Base-by-base conservation (phyloP, 202 grass and related monocot species). In the Musa balbisiana region DNA sequence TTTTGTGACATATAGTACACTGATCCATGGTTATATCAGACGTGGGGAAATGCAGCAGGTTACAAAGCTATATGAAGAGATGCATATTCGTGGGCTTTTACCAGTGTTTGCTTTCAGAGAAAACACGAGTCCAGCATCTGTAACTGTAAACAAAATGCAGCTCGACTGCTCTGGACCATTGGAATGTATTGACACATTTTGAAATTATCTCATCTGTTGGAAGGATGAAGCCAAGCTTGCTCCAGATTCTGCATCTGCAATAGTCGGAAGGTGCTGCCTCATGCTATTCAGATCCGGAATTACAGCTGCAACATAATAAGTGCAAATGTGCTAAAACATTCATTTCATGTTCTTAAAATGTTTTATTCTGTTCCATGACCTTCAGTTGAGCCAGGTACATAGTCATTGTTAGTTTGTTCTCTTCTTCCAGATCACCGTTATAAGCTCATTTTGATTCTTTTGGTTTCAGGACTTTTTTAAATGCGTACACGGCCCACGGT, bases 1-100 rank as follows among this genome's bases (percentile, higher is more conserved):
- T 86, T 93, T 88, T 86, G 72, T 93, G 71, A 98, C 88, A 83
- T 98, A 93, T 74, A 84, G 84, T 81, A 89, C 86, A 62, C 78
- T 98, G 71, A 80, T 98, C 80, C 88, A 87, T 73, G 88, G 88
- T 87, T 93, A 91, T 50, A 79, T 93, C 79, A 91, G 69, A 83
- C 74, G 67, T 70, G 88, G 88, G 77, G 84, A 98, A 58, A 87
- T 89, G 84, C 81, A 88, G 62, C 82, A 89, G 77, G 83, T 93
- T 73, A 74, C 87, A 69, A 93, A 93, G 74, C 79, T 98, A 66
- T 98, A 91, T 72, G 80, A 89, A 50, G 87, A 93, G 71, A 93
- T 98, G 90, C 80, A 91, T 86, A 83, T 93, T 51, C 81, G 83
- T 77, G 88, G 87, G 73, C 83, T 98, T 82, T 79, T 87, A 29